Evolutionary conservation across 2,329 filamentous ascomycete species (phyloP).

Genomic region (Penicillium frequentans): DNA sequence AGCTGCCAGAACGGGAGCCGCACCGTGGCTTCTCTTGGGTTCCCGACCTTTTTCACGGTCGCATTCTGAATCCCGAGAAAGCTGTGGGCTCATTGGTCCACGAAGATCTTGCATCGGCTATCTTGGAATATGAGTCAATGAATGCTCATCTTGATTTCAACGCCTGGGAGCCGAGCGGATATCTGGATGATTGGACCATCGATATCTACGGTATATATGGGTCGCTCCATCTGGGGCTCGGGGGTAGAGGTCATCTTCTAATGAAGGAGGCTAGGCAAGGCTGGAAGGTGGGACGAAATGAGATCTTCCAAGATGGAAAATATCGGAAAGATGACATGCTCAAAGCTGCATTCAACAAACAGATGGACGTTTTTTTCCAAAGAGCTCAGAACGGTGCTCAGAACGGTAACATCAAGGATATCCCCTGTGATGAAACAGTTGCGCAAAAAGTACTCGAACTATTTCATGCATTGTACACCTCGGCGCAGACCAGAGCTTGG

Average conservation of each 20-base stretch:
- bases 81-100: neutral
- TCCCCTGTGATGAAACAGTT: neutral
- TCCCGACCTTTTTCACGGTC: neutral
- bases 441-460: neutral
- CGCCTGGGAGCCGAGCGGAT: neutral
- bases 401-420: no score
- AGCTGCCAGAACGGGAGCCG: constrained; percentile 11
- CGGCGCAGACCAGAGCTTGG: neutral
- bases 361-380: neutral
- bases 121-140: neutral
- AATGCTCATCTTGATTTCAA: neutral
- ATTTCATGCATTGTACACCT: neutral
- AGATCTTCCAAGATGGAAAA: neutral
- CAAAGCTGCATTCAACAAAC: neutral
- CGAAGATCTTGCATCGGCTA: neutral
- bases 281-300: neutral
- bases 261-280: neutral
- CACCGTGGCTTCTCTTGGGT: constrained; percentile 1
- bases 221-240: neutral
- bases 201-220: constrained; percentile 2
- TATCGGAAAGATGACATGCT: neutral
- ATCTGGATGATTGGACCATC: constrained; percentile 1
- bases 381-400: neutral
- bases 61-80: neutral
- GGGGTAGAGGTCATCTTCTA: neutral